phyloP scores from a whole-genome alignment of 257 asterid genomes.

The Scutellaria galericulata region DNA sequence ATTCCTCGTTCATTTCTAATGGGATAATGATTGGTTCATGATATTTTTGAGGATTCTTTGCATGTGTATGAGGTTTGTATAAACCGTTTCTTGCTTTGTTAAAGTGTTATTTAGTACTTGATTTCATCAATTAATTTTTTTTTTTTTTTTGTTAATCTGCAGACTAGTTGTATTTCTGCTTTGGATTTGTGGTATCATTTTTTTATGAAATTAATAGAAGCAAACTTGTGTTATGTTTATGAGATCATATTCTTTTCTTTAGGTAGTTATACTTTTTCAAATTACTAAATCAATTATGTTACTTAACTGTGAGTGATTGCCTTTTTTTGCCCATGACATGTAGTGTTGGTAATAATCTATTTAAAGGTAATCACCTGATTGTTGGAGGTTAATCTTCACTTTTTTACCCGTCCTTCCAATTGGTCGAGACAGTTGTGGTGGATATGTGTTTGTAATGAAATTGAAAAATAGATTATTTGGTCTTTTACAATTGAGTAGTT shows the following conservation, averaged over 20 bases:
- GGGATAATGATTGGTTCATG: not conserved
- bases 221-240: too few relatives aligned
- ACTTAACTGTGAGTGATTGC: not conserved
- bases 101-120: constrained; percentile 10
- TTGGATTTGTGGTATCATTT: constrained; percentile 12
- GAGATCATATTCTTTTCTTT: too few relatives aligned
- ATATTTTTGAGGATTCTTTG: constrained; percentile 10
- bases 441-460: constrained; percentile 14
- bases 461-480: not conserved
- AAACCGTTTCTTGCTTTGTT: constrained; percentile 19
- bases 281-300: constrained; percentile 10
- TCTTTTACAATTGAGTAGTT: constrained; percentile 42
- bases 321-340: constrained; percentile 4
- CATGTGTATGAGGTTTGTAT: not conserved
- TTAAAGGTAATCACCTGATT: constrained; percentile 2
- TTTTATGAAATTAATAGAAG: not conserved
- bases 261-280: too few relatives aligned
- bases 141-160: not conserved
- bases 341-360: not conserved
- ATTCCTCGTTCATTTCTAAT: constrained; percentile 1
- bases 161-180: constrained; percentile 16
- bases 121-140: not conserved
- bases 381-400: not conserved
- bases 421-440: not conserved
- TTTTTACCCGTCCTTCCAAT: constrained; percentile 13